Conservation (phyloP, 169 alveolate genomes). For the Cryptosporidium sp. region DNA sequence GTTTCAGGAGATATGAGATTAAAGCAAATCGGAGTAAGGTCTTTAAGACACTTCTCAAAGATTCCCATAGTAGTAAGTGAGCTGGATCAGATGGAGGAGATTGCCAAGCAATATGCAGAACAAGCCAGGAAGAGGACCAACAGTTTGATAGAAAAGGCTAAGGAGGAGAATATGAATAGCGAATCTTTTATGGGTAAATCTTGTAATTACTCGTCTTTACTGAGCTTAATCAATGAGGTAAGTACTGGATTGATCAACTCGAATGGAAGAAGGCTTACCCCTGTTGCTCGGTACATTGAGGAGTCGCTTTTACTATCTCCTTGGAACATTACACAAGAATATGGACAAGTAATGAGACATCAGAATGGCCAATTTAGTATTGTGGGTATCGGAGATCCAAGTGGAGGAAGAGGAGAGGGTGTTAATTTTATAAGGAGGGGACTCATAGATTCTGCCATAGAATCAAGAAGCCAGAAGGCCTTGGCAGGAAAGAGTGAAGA, state of each 20-base stretch:
- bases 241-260: conserved; percentile 69
- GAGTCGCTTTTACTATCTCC: conserved; percentile 86
- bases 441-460: conserved; percentile 72
- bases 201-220: background rate
- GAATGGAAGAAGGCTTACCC: conserved; percentile 72
- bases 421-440: conserved; percentile 83
- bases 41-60: conserved; percentile 59
- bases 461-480: conserved; percentile 74
- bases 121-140: conserved; percentile 34
- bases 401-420: conserved; percentile 91
- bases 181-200: background rate
- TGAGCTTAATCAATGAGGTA: conserved; percentile 42
- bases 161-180: background rate
- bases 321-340: conserved; percentile 88
- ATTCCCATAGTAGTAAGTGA: conserved; percentile 71
- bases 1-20: conserved; percentile 83
- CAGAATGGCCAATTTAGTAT: conserved; percentile 87
- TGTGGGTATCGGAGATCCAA: conserved; percentile 87
- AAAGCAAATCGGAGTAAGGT: conserved; percentile 82
- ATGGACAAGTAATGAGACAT: conserved; percentile 83
- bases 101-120: conserved; percentile 58
- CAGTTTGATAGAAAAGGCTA: background rate
- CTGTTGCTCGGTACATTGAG: conserved; percentile 83
- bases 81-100: conserved; percentile 67
- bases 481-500: conserved; percentile 83